A percentile compares a stretch with the other conserved stretches of the same genome.
These are phyloP conservation scores for Haplographium delicatum DNA, from an alignment of 495 filamentous ascomycete genomes.

Conservation along the genomic window DNA sequence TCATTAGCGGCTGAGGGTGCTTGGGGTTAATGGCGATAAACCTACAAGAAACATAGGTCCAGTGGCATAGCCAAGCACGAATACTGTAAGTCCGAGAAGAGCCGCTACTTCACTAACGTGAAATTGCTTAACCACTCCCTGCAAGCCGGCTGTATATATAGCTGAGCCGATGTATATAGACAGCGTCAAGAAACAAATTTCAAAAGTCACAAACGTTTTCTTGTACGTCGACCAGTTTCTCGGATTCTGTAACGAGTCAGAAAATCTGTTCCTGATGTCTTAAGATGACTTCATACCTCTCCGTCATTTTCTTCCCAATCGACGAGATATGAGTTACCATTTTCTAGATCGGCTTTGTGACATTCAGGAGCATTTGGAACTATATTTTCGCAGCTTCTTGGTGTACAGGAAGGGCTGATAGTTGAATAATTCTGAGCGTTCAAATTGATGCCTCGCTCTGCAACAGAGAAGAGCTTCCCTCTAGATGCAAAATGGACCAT, in stretches of 20 bases:
- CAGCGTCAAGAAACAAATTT: slow-evolving; percentile 28
- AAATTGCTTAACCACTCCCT: slow-evolving; percentile 40
- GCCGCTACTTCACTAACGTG: slow-evolving; percentile 42
- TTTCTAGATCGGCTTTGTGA: slow-evolving; percentile 27
- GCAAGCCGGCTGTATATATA: slow-evolving; percentile 43
- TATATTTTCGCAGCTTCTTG: neutral
- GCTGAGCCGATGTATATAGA: slow-evolving; percentile 19
- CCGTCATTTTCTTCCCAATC: slow-evolving; percentile 32
- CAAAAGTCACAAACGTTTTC: slow-evolving; percentile 64
- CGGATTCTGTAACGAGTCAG: slow-evolving; percentile 39
- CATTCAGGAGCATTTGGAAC: slow-evolving; percentile 21
- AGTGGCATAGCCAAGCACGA: slow-evolving; percentile 27
- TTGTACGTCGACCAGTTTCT: slow-evolving; percentile 44
- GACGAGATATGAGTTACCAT: slow-evolving; percentile 33
- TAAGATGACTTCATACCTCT: slow-evolving; percentile 21
- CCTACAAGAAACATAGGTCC: slow-evolving; percentile 31
- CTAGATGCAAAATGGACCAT: slow-evolving; percentile 30
- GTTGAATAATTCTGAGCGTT: neutral
- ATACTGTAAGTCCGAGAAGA: slow-evolving; percentile 25
- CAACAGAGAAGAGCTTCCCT: slow-evolving; percentile 17
- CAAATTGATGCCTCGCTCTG: neutral
- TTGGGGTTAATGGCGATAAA: no score
- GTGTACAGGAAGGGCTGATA: no score
- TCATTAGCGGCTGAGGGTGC: no score
- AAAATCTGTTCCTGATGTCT: neutral